Evolutionary conservation across 108 stramenopile species (phyloP), one percentile per base, ranked within the genome.

Genomic region (Chaetoceros tenuissimus): DNA sequence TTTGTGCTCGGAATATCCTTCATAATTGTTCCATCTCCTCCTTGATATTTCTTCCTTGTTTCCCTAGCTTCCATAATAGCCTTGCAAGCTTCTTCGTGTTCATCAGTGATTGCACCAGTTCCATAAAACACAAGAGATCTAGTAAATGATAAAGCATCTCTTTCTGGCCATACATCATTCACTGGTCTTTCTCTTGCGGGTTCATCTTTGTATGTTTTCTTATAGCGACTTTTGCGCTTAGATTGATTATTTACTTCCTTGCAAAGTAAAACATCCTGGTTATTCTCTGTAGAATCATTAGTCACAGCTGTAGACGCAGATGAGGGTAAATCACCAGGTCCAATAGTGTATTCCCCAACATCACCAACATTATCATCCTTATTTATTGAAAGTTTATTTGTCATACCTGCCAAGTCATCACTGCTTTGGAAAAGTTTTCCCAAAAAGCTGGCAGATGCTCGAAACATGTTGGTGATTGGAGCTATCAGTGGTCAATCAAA

Each of bases 121-220:
- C 93, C 93, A 57, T 94, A 94, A 59, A 94, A 94, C 23, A 91
- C 70, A 8, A 94, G 72, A 28, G 87, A 83, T 19, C 89, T 80
- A 0, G 93, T 89, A 59, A 94, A 94, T 25, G 87, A 89, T 18
- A 94, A 68, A n/a, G 66, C 74, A 52, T 92, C 87, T 19, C 73
- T 69, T 28, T 73, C 29, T 34, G 62, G 62, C 62, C 58, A 66
- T 51, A 31, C 58, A 5, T 81, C 71, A 29, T 72, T 68, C 22
- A 62, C 51, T 0, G 89, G 85, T 46, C 89, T 81, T 55, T 85
- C 84, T 31, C 89, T 74, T n/a, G 85, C 85, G 1, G 85, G 89
- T 7, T 85, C 84, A 31, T 92, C 89, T 24, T 75, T 54, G 2
- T 46, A 16, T 26, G 54, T 60, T 51, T 31, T 51, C 26, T 52